Base-by-base conservation (phyloP, 2,329 filamentous ascomycete genomes). In the Juglanconis sp. region DNA sequence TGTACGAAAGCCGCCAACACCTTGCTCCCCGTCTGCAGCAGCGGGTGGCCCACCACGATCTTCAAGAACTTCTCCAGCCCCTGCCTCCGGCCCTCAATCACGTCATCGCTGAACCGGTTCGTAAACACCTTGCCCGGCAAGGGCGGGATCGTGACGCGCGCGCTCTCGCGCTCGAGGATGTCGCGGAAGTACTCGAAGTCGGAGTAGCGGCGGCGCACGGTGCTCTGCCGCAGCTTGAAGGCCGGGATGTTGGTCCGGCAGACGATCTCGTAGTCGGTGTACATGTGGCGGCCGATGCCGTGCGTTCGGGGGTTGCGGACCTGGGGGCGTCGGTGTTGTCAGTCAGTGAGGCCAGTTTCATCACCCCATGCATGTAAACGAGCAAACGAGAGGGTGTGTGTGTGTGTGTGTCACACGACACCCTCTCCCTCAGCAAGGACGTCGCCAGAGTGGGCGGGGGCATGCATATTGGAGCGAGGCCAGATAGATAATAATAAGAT, bases 141-240 rank as follows among this genome's bases (percentile, higher is more conserved):
- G 5, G 95, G 94, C 0, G 95, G 95, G 71, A 99, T 99, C 30
- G 92, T 96, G 61, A 99, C 95, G 66, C 94, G 86, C 61, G 93
- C 93, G 69, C 87, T 91, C 79, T 99, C 95, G 68, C 95, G 88
- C 84, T 99, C 95, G 63, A 99, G 86, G 65, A 98, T 96, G 76
- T 99, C 95, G 72, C 95, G 91, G 76, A 99, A 99, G 79, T 96
- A 94, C 79, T 99, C 95, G 74, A 99, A 99, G 76, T 99, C 95
- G 60, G 90, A 95, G 81, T 99, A 99, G 56, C 95, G 91, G 64
- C 95, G 88, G 68, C 93, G 92, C 64, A 99, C 95, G 68, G 87
- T 86, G 65, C 88, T 92, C 73, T 90, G 86, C 67, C 93, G 92
- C 69, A 97, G 87, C 81, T 98, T 98, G 85, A 99, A 99, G 69